Base-by-base conservation (phyloP, 2,329 filamentous ascomycete species). In the Trichophyton verrucosum region DNA sequence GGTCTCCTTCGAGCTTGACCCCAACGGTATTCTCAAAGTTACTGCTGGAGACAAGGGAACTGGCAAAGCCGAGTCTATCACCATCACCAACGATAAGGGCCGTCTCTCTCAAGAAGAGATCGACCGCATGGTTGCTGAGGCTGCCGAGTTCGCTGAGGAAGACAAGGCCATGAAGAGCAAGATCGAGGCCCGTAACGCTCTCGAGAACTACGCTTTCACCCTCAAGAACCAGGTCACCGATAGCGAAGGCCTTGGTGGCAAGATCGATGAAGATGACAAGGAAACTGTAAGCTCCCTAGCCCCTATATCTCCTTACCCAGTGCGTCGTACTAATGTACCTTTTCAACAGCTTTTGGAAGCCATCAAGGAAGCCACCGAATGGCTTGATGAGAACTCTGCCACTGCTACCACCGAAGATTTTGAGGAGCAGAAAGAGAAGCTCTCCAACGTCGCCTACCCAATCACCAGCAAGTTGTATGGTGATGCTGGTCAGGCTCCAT, bases 221-320 rank as follows among this genome's bases (percentile, higher is more conserved):
- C 82, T 99, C 70, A 97, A 97, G 89, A 97, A 96, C 88, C 94
- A 97, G 82, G 87, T 91, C 81, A 92, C 91, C 76, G 94, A 99
- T 66, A 88, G 95, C 69, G 91, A 96, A 66, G 94, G 92, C 76
- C 89, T 97, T 64, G 92, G 92, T 77, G 90, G 91, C 80, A 96
- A 97, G 89, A 94, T 99, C 71, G 89, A 94, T 65, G 92, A 96
- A 60, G 92, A 97, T 70, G 94, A 99, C 80, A 97, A 97, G 88
- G 91, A 97, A 79, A 86, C 90, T 70, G 85, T 87, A 80, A 83
- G 83, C 79, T 74, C 53, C 51, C 27, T 38, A 24, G 11, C 38
- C 20, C 17, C 30, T 24, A 13, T 9, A 38, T 38, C 13, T 1
- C 33, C 47, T 33, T 44, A 42, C 20, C 5, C 13, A 5, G 49